Conservation (phyloP, 176 grass and related monocot species). For the Ensete glaucum region DNA sequence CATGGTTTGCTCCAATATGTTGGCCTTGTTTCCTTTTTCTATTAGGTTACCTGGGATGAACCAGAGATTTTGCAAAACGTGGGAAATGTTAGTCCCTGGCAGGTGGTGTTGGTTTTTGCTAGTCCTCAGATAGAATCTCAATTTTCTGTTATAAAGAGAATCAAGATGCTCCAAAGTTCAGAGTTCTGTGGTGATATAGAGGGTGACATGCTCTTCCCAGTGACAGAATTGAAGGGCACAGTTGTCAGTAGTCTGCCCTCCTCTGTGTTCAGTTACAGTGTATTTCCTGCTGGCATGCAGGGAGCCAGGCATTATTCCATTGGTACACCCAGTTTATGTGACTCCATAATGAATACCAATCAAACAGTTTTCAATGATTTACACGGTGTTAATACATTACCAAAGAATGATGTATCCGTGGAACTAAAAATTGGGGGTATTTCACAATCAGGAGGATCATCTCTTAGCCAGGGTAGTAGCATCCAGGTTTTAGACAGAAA, state of each 20-base stretch:
- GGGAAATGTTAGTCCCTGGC: constrained; percentile 22
- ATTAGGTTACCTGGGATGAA: constrained; percentile 20
- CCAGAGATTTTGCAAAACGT: constrained; percentile 11
- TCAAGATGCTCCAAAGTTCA: neutral
- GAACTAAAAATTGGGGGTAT: neutral
- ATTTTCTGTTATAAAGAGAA: neutral
- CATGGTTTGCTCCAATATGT: no score
- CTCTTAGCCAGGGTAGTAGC: neutral
- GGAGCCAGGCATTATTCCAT: constrained; percentile 22
- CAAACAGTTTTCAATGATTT: neutral
- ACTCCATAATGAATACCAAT: neutral
- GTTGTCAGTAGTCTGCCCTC: neutral
- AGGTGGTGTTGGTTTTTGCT: constrained; percentile 9
- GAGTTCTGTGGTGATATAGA: neutral
- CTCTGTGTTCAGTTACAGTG: neutral
- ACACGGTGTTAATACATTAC: neutral
- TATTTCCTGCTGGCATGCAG: constrained; percentile 29
- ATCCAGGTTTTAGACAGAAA: neutral
- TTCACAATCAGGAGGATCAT: neutral
- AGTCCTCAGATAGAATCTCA: neutral
- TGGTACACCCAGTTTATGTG: neutral
- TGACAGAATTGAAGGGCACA: neutral
- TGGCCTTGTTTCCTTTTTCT: neutral
- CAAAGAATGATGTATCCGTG: neutral
- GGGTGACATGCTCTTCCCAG: neutral